phyloP scores from a whole-genome alignment of 768 basidiomycete genomes.

The Tephrocybe rancida region DNA sequence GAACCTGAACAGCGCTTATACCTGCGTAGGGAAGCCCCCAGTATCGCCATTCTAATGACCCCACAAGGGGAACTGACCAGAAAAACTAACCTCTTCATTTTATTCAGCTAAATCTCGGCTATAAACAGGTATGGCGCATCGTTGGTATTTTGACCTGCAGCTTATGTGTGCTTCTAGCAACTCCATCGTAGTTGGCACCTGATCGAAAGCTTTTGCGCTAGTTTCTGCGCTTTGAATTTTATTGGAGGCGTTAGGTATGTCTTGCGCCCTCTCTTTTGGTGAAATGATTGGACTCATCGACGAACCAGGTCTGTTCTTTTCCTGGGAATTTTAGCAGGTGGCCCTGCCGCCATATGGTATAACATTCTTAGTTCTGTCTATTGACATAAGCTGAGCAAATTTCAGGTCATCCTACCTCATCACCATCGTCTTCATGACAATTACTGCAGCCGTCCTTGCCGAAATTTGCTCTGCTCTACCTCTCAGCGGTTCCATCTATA shows the following conservation, averaged over 20 bases:
- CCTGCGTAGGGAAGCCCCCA: constrained; percentile 98
- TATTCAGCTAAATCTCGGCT: constrained; percentile 70
- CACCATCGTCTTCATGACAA: constrained; percentile 84
- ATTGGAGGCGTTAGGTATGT: constrained; percentile 82
- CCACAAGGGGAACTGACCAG: constrained; percentile 37
- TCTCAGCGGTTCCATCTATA: constrained; percentile 89
- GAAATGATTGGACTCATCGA: constrained; percentile 2
- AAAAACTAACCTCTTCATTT: constrained; percentile 52
- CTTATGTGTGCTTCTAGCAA: constrained; percentile 49
- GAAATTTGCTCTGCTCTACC: constrained; percentile 91
- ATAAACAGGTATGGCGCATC: constrained; percentile 63
- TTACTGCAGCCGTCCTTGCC: constrained; percentile 84
- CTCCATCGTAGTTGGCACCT: constrained; percentile 86
- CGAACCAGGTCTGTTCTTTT: constrained; percentile 69
- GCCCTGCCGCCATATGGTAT: constrained; percentile 86
- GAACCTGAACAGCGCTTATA: constrained; percentile 98
- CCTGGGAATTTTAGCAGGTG: constrained; percentile 81
- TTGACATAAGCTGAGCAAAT: constrained; percentile 10
- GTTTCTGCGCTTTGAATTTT: constrained; percentile 89
- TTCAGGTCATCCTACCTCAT: constrained; percentile 82
- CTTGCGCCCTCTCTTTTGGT: neutral
- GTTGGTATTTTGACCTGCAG: constrained; percentile 2
- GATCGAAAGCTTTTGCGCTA: constrained; percentile 84
- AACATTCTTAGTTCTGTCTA: neutral
- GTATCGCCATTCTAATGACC: constrained; percentile 48